Evolutionary conservation across 2,329 filamentous ascomycete species (phyloP), one percentile per base, ranked within the genome.

Genomic region (Conoideocrella luteorostrata): DNA sequence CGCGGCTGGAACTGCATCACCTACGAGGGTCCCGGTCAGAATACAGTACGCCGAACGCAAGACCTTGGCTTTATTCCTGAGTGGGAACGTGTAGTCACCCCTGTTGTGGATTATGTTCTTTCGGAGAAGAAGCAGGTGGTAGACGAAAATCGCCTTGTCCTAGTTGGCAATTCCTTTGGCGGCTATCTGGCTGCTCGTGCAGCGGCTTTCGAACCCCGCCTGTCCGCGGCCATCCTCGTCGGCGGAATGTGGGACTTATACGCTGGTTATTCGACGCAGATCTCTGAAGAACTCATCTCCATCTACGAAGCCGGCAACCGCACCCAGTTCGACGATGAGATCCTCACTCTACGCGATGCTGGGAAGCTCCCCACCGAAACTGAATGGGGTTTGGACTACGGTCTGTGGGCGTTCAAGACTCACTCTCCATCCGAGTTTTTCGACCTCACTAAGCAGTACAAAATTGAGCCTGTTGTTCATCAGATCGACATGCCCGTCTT

Each of bases 21-120:
- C 1, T 73, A 65, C 41, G 70, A 74, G 43, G 70, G 70, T 0
- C 69, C 69, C 0, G 69, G 69, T 0, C 69, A 72, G 48, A 58
- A 61, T 1, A 64, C 56, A 2, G 63, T 69, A 3, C 61, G 64
- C 9, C 62, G 69, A 2, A 45, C 64, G 1, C 66, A 72, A 39
- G 52, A 59, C 9, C 37, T 70, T 0, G 68, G 67, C 2, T 72
- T 72, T 50, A 70, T 70, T 41, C 53, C 56, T 1, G 58, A 71
- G 4, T 72, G 68, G 68, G 65, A 69, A 50, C 53, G 53, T 10
- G 67, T 65, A 2, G 56, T 67, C 5, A 63, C 58, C 0, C 66
- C 67, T 0, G 54, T 70, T 2, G 52, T 72, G 2, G 67, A 71
- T 51, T 64, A 65, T 34, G 48, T 62, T 4, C 37, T 60, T 18